Conservation (phyloP, 306 rosid species). For the Lotus japonicus region DNA sequence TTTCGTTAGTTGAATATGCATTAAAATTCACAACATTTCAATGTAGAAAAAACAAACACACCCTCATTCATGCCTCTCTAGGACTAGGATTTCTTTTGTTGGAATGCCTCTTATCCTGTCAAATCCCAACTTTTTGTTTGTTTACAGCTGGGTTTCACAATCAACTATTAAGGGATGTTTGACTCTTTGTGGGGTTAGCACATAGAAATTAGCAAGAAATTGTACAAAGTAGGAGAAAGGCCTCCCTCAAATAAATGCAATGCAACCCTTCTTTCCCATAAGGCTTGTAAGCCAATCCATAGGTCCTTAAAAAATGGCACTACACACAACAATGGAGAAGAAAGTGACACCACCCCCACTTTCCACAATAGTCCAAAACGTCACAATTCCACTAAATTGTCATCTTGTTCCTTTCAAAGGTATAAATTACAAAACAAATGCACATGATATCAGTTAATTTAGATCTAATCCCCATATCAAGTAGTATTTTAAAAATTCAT, state of each 20-base stretch:
- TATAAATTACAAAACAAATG: too few species aligned
- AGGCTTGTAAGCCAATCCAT: constrained; percentile 28
- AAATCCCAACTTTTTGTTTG: constrained; percentile 24
- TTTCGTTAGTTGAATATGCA: too few species aligned
- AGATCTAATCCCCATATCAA: too few species aligned
- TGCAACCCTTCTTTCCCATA: constrained; percentile 23
- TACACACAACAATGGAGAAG: constrained; percentile 10
- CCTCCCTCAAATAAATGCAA: constrained; percentile 15
- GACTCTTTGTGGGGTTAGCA: constrained; percentile 17
- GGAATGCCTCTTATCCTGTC: background rate
- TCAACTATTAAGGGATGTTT: constrained; percentile 31
- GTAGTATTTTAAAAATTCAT: too few species aligned
- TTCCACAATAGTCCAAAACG: constrained; percentile 11
- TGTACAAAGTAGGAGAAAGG: too few species aligned
- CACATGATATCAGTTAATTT: too few species aligned
- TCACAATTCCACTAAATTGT: background rate
- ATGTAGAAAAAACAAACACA: too few species aligned
- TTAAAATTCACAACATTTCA: too few species aligned
- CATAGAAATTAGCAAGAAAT: background rate
- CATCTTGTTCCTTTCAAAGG: too few species aligned
- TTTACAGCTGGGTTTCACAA: constrained; percentile 32
- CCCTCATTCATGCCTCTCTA: constrained; percentile 27
- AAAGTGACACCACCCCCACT: constrained; percentile 37
- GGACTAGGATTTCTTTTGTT: constrained; percentile 1
- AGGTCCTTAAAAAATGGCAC: constrained; percentile 37